phyloP scores from a whole-genome alignment of 768 basidiomycete species.

The Neoboletus brunneissimus region DNA sequence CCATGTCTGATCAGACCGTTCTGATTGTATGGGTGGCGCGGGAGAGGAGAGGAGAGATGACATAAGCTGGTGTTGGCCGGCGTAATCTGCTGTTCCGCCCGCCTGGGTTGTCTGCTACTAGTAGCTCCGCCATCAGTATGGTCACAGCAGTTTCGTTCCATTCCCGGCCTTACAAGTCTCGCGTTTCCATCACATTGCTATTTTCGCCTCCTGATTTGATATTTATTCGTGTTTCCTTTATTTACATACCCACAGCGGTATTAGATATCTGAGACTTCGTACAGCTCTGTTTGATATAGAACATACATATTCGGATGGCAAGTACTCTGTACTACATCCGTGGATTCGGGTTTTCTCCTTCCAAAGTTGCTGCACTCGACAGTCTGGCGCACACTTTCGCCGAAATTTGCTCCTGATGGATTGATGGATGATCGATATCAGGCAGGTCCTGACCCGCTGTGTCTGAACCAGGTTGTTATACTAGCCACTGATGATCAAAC shows the following conservation, averaged over 20 bases:
- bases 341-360: not conserved
- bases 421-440: not conserved
- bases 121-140: not conserved
- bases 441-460: not conserved
- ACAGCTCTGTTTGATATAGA: not conserved
- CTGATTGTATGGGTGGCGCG: not conserved
- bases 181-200: not conserved
- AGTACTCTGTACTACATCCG: not conserved
- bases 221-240: not conserved
- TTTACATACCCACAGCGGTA: no score
- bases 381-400: not conserved
- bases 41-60: not conserved
- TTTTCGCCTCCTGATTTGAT: not conserved
- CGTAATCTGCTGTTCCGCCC: not conserved
- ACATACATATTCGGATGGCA: not conserved
- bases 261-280: not conserved
- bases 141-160: not conserved
- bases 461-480: not conserved
- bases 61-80: not conserved
- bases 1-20: not conserved
- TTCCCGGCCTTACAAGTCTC: not conserved
- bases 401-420: no score
- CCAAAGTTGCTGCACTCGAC: not conserved
- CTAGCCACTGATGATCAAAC: not conserved
- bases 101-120: not conserved